phyloP scores from a whole-genome alignment of 768 basidiomycete species.

The Boletellus emodensis region DNA sequence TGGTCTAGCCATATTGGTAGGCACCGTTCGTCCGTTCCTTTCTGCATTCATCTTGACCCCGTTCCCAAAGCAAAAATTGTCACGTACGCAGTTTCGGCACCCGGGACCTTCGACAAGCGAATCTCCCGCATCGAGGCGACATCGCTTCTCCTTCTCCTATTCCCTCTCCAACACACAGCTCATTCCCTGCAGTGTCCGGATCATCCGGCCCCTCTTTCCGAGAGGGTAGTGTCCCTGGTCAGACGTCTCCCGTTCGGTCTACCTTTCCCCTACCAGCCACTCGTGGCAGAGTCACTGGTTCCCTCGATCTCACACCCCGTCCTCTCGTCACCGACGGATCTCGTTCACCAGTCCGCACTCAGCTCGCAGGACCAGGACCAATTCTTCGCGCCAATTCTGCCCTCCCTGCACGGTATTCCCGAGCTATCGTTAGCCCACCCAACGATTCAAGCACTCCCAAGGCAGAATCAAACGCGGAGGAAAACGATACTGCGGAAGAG shows the following conservation, averaged over 20 bases:
- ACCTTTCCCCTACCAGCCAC: slow-evolving; percentile 34
- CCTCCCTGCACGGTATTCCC: slow-evolving; percentile 37
- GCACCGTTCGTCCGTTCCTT: slow-evolving; percentile 1
- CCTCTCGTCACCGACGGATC: slow-evolving; percentile 13
- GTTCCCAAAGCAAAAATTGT: slow-evolving; percentile 64
- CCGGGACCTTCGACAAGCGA: slow-evolving; percentile 65
- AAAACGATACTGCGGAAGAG: slow-evolving; percentile 24
- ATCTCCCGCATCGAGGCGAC: slow-evolving; percentile 52
- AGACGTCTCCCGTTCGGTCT: slow-evolving; percentile 26
- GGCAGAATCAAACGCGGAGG: slow-evolving; percentile 16
- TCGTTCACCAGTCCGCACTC: slow-evolving; percentile 25
- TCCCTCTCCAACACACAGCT: slow-evolving; percentile 27
- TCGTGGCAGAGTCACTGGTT: slow-evolving; percentile 20
- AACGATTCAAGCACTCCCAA: slow-evolving; percentile 7
- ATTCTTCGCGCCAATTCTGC: slow-evolving; percentile 40
- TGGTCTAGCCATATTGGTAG: slow-evolving; percentile 43
- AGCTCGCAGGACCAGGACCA: slow-evolving; percentile 29
- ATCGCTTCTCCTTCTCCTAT: slow-evolving; percentile 33
- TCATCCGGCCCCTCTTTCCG: slow-evolving; percentile 8
- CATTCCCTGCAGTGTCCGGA: slow-evolving; percentile 14
- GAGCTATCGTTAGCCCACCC: slow-evolving; percentile 14
- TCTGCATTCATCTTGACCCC: background rate
- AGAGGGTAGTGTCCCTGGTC: slow-evolving; percentile 20
- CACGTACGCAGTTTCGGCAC: slow-evolving; percentile 80
- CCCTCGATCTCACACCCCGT: slow-evolving; percentile 25